Evolutionary conservation across 225 moss, liverwort and hornwort genomes (phyloP).

Genomic region (Marchantia polymorpha): DNA sequence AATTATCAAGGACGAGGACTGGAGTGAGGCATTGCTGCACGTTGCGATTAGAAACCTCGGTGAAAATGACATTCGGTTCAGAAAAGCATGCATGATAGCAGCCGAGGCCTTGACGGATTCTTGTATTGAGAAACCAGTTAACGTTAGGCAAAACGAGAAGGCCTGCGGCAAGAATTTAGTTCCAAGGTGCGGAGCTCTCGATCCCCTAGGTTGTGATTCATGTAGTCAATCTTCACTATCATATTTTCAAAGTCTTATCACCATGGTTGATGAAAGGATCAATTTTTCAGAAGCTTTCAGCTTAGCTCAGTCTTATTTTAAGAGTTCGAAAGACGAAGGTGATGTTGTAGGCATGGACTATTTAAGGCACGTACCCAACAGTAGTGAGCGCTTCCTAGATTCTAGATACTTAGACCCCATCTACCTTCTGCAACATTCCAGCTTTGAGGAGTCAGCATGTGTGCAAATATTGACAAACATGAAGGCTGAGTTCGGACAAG

Average conservation of each 20-base stretch:
- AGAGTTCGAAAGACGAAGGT: background rate
- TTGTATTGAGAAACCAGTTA: background rate
- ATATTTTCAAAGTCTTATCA: conserved; percentile 29
- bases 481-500: conserved; percentile 44
- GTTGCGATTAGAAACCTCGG: conserved; percentile 61
- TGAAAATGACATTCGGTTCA: conserved; percentile 39
- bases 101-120: background rate
- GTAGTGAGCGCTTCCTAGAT: conserved; percentile 6
- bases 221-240: conserved; percentile 20
- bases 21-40: conserved; percentile 61
- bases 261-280: conserved; percentile 20
- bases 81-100: conserved; percentile 64
- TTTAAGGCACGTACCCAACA: conserved; percentile 25
- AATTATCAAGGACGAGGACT: conserved; percentile 16
- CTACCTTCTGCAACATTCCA: conserved; percentile 16
- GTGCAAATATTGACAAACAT: conserved; percentile 40
- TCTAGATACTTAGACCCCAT: conserved; percentile 30
- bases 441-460: background rate
- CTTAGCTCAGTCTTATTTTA: background rate
- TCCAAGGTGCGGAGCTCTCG: conserved; percentile 9
- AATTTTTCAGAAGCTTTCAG: conserved; percentile 24
- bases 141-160: conserved; percentile 2
- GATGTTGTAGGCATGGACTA: conserved; percentile 28
- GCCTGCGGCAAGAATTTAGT: background rate
- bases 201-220: conserved; percentile 11